Base-by-base conservation (phyloP, 2,329 filamentous ascomycete genomes). In the Clonostachys rosea region DNA sequence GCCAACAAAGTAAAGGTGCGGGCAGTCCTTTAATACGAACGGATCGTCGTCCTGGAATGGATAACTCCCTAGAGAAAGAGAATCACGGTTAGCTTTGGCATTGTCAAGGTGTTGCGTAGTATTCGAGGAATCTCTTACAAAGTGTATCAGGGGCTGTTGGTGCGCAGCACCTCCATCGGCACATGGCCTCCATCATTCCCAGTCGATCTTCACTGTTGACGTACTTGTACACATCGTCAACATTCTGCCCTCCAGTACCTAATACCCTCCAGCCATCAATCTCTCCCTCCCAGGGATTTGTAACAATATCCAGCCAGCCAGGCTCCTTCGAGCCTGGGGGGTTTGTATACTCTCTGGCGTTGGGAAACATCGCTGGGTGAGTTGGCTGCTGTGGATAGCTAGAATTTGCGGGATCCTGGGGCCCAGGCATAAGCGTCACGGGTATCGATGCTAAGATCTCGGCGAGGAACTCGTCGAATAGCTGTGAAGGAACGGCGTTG, bases 131-230 rank as follows among this genome's bases (percentile, higher is more conserved):
- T 7, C 20, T 73, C 87, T 75, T 75, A 92, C 91, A 96, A 40
- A 99, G 64, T 1, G 95, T 99, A 66, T 99, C 95, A 0, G 95
- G 94, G 2, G 94, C 94, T 1, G 94, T 99, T 2, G 94, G 94
- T 6, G 94, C 94, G 54, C 84, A 84, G 61, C 90, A 89, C 51
- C 94, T 80, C 94, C 94, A 99, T 49, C 91, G 79, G 54, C 95
- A 84, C 82, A 95, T 94, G 48, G 86, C 85, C 67, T 97, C 94
- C 87, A 97, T 94, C 79, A 96, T 89, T 42, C 86, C 85, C 24
- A 97, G 61, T 17, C 91, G 73, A 55, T 91, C 83, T 40, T 90
- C 82, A 35, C 81, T 84, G 48, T 86, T 83, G 24, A 97, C 79
- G 61, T 99, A 99, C 64, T 92, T 94, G 65, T 91, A 89, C 4